Conservation (phyloP, 129 eudicot species). For the Gnaphalium uliginosum region DNA sequence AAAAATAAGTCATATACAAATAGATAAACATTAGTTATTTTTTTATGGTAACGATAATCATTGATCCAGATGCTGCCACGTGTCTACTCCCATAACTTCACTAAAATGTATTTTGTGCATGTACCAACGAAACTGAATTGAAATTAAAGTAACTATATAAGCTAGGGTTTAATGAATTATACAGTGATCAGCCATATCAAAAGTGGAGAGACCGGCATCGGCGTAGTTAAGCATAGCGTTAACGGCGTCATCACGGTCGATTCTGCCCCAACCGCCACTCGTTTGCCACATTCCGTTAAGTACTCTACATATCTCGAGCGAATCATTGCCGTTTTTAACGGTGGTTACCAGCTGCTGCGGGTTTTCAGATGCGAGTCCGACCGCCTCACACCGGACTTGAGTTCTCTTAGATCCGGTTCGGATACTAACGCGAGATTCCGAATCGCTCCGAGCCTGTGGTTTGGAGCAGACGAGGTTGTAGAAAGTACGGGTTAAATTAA, state of each 20-base stretch:
- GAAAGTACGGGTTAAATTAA: slow-evolving; percentile 29
- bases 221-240: slow-evolving; percentile 88
- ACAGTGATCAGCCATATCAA: slow-evolving; percentile 99
- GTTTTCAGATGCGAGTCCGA: slow-evolving; percentile 42
- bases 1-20: not conserved
- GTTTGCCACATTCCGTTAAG: slow-evolving; percentile 99
- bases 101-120: not conserved
- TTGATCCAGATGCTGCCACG: slow-evolving; percentile 41
- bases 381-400: slow-evolving; percentile 45
- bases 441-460: slow-evolving; percentile 23
- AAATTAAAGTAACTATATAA: not conserved
- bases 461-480: slow-evolving; percentile 21
- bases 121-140: not conserved
- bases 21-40: slow-evolving; percentile 23
- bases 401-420: slow-evolving; percentile 27
- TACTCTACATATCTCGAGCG: slow-evolving; percentile 84
- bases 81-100: slow-evolving; percentile 11
- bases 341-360: slow-evolving; percentile 42
- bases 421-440: slow-evolving; percentile 6
- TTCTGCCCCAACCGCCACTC: slow-evolving; percentile 99
- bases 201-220: slow-evolving; percentile 85
- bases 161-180: slow-evolving; percentile 2
- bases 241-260: slow-evolving; percentile 85
- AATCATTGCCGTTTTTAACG: slow-evolving; percentile 77
- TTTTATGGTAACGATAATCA: not conserved